Evolutionary conservation across 768 basidiomycete genomes (phyloP), one percentile per base, ranked within the genome.

Genomic region (Lentinula edodes): DNA sequence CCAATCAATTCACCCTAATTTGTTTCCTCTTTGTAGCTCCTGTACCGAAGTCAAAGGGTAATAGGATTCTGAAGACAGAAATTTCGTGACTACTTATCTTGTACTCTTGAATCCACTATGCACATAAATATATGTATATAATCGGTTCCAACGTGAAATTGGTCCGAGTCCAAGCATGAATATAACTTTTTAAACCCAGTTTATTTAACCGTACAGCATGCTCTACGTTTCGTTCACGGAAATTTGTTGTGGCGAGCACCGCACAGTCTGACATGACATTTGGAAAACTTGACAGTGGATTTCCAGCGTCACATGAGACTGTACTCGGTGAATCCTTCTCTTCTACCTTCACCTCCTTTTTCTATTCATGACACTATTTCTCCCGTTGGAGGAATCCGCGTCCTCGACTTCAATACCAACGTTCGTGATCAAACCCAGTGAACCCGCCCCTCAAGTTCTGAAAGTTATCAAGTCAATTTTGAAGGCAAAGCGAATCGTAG

Each of bases 31-130:
- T 53, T 62, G 52, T 65, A 98, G 96, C 96, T 2, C 96, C 96
- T 2, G 77, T 84, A 23, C 96, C 96, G n/a, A 89, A 86, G 70
- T 90, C 88, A 36, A 98, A 98, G 70, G 78, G 82, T 3, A 90
- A 90, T 62, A 83, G 96, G 23, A 79, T 92, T 1, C 79, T 98
- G 61, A 98, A 95, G 73, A 92, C 88, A 16, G 89, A 89, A 48
- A 90, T 98, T 61, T 1, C 28, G 6, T 59, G 58, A 45, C n/a
- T 15, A 32, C 5, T 15, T 9, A 23, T 13, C 13, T 13, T 13
- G 1, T 51, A 51, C 28, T 28, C 28, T 28, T 28, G 28, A 28
- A 28, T 28, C 28, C 28, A 28, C 28, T 28, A 3, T 28, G 28
- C 28, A 28, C 28, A 28, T 28, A 28, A 28, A 28, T 28, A 28